Evolutionary conservation across 768 basidiomycete genomes (phyloP), one percentile per base, ranked within the genome.

Genomic region (Trametes maxima): DNA sequence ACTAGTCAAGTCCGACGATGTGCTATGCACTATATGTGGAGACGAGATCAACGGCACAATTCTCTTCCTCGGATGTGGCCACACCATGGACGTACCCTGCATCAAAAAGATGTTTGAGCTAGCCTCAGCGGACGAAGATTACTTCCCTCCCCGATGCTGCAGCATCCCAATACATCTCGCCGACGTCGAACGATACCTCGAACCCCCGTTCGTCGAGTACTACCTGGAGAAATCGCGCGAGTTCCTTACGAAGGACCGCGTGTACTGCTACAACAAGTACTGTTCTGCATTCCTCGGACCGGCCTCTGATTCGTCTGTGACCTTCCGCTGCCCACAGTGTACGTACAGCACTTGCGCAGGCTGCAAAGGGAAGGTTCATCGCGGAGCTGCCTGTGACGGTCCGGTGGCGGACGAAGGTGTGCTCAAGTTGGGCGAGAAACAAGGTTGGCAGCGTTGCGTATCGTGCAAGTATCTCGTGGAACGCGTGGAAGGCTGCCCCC

Each of bases 261-360:
- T 70, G 11, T 70, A 70, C 59, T 70, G 69, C 62, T 17, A 42
- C 19, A 22, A 45, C 13, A 44, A 58, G 0, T 10, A 25, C 14
- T 70, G 69, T 60, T 65, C 67, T 1, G 58, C 59, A 0, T 70
- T 70, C 63, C 54, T 70, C 40, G 61, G 69, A 14, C 40, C 65
- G 1, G 43, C 55, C 6, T 60, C 60, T 0, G 17, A 47, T 24
- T 13, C 21, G 45, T 19, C 64, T 0, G 5, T 25, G 7, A 12
- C 52, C 3, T 17, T 16, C 3, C 22, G 7, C 19, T 57, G 55
- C 21, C 10, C 35, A 2, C 16, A 13, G 6, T 57, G 55, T 45
- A 17, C 13, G 21, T n/a, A 3, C 5, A 25, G 5, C 6, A 52
- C 55, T 1, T 57, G 55, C 17, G 24, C 57, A 12, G 5, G 22